phyloP scores from a whole-genome alignment of 2,329 filamentous ascomycete genomes.

The Penicillium rolfsii region DNA sequence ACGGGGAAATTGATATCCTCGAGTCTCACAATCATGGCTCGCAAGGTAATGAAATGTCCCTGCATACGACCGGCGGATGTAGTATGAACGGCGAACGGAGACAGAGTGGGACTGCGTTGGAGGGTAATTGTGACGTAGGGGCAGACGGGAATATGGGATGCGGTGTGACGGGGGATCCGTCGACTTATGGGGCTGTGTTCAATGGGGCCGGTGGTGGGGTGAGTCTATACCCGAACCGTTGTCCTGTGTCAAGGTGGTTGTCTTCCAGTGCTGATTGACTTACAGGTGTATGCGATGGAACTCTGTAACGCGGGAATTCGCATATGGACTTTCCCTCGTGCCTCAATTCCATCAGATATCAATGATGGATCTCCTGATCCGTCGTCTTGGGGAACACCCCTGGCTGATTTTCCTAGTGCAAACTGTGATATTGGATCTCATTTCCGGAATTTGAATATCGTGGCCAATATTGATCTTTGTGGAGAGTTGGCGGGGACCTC shows the following conservation, averaged over 20 bases:
- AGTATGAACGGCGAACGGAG: conserved; percentile 59
- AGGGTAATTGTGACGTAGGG: conserved; percentile 56
- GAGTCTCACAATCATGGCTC: conserved; percentile 61
- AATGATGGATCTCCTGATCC: conserved; percentile 58
- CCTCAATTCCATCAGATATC: conserved; percentile 58
- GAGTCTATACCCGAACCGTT: conserved; percentile 13
- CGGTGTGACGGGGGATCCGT: conserved; percentile 51
- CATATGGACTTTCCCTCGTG: conserved; percentile 62
- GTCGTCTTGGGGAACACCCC: conserved; percentile 62
- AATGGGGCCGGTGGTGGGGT: conserved; percentile 60
- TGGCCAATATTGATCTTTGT: conserved; percentile 68
- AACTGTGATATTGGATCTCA: conserved; percentile 62
- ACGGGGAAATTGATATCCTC: conserved; percentile 68
- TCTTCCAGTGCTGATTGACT: background rate
- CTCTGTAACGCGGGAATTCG: conserved; percentile 65
- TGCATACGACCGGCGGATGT: conserved; percentile 61
- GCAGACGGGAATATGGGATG: conserved; percentile 63
- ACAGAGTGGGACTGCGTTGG: conserved; percentile 52
- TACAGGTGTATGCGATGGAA: conserved; percentile 61
- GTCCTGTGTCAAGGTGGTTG: background rate
- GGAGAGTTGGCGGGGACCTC: conserved; percentile 55
- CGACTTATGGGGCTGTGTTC: conserved; percentile 56
- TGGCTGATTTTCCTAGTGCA: conserved; percentile 68
- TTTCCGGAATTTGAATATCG: conserved; percentile 67
- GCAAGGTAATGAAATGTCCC: conserved; percentile 61